A percentile compares a stretch with the other conserved stretches of the same genome.
These are phyloP conservation scores for Leccinum pellstonianum DNA, from an alignment of 768 basidiomycete species.

Conservation along the genomic window DNA sequence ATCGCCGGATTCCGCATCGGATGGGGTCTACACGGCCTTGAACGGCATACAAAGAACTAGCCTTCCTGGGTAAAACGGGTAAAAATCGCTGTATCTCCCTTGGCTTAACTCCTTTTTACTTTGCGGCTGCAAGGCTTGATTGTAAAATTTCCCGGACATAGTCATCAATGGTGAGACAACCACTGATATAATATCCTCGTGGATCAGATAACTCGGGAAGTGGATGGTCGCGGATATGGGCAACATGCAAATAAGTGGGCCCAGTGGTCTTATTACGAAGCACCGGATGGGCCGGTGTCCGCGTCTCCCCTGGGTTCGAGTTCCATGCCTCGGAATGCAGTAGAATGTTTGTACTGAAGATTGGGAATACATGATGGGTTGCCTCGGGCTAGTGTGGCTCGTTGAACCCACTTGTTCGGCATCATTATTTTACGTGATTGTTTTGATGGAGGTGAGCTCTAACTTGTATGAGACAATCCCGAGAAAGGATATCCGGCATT, in stretches of 20 bases:
- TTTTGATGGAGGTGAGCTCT: conserved; percentile 8
- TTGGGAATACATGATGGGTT: conserved; percentile 47
- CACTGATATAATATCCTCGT: conserved; percentile 33
- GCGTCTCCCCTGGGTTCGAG: conserved; percentile 46
- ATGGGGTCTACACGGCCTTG: conserved; percentile 22
- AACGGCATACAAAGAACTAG: conserved; percentile 33
- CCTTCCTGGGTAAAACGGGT: conserved; percentile 42
- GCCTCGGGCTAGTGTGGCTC: conserved; percentile 28
- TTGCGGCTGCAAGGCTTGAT: conserved; percentile 30
- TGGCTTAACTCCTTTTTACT: conserved; percentile 34
- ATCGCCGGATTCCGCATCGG: conserved; percentile 24
- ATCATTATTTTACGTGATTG: conserved; percentile 5
- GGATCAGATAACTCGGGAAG: conserved; percentile 34
- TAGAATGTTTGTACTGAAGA: conserved; percentile 35
- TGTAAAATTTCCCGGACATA: conserved; percentile 35
- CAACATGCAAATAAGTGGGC: conserved; percentile 16
- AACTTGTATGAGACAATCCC: conserved; percentile 10
- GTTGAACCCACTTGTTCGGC: conserved; percentile 16
- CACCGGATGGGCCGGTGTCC: conserved; percentile 25
- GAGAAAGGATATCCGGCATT: conserved; percentile 12
- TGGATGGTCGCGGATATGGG: conserved; percentile 35
- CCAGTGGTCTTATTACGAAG: conserved; percentile 29
- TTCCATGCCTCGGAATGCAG: conserved; percentile 54
- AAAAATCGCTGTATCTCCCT: conserved; percentile 53
- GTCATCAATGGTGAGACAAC: conserved; percentile 29